Percentiles rank a stretch among this genome's conserved stretches.
Evolutionary conservation across 225 moss, liverwort and hornwort genomes (phyloP).

Genomic region (Antitrichia curtipendula): DNA sequence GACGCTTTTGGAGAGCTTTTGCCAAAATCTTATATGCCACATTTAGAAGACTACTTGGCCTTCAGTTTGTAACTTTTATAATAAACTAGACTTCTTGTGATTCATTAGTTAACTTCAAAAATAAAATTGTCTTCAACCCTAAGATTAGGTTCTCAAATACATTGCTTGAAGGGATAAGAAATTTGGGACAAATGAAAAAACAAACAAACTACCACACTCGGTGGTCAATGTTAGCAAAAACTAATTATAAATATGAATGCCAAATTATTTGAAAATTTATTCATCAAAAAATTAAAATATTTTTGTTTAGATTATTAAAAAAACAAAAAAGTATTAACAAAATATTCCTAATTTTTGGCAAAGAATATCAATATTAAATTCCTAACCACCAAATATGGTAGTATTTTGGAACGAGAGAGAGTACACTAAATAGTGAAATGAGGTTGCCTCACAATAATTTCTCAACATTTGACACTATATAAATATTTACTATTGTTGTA

Average conservation of each 20-base stretch:
- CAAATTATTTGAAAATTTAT: not conserved
- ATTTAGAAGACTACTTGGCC: no score
- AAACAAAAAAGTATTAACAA: not conserved
- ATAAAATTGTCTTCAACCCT: not conserved
- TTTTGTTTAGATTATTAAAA: not conserved
- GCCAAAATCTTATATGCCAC: no score
- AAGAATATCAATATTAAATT: no score
- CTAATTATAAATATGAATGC: not conserved
- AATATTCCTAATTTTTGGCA: not conserved
- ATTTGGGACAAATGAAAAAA: not conserved
- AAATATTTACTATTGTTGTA: no score
- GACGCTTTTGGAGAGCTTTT: no score
- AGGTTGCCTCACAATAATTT: no score
- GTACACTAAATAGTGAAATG: no score
- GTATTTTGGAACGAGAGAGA: no score
- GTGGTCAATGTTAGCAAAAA: fast-evolving
- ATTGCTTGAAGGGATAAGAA: not conserved
- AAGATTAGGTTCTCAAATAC: not conserved
- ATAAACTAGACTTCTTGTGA: not conserved
- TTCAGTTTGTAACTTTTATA: no score
- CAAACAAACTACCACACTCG: not conserved
- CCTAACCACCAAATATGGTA: fast-evolving
- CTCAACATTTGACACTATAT: no score
- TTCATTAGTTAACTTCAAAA: not conserved
- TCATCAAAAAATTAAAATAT: fast-evolving